Base-by-base conservation (phyloP, 2,329 filamentous ascomycete genomes). In the Orbilia brochopaga region DNA sequence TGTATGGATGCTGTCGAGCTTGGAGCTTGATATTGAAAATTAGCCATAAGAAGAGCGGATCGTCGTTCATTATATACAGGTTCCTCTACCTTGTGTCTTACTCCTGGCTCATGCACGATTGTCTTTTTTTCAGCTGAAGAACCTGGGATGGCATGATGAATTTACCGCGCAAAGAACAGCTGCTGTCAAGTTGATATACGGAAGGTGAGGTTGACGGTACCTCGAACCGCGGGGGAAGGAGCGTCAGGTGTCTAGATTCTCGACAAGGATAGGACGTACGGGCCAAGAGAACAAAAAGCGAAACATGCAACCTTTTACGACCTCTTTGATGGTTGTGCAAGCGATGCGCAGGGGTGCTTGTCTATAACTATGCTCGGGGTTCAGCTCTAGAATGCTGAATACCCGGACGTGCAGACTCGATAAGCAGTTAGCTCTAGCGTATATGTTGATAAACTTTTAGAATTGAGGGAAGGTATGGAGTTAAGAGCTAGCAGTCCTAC, bases 21-120 rank as follows among this genome's bases (percentile, higher is more conserved):
- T 24, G 24, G 4, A 19, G 51, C 27, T 53, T 53, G 24, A 15
- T 53, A 27, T 53, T 8, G 21, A 32, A n/a, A 17, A 13, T n/a
- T 10, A 15, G 8, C 27, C 17, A 30, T 53, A 4, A 13, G 7
- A 15, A 8, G 51, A 53, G 27, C 10, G 5, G 24, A 30, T 53
- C 51, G 51, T 23, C 51, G 51, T 23, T 23, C 51, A 53, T 53
- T 53, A 30, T 53, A 53, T 53, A 53, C 51, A 53, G 5, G 17
- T 17, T 44, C 40, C 4, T 44, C 5, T 44, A 44, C 40, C 40
- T 15, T 44, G 3, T 17, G 11, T 3, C 40, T 17, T 44, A 5
- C 40, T 17, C 5, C 17, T 17, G 40, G 13, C 40, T 15, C n/a
- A n/a, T n/a, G n/a, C n/a, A n/a, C n/a, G 40, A 15, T 44, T 44